phyloP scores from a whole-genome alignment of 495 filamentous ascomycete genomes.

The Entonaema liquescens region DNA sequence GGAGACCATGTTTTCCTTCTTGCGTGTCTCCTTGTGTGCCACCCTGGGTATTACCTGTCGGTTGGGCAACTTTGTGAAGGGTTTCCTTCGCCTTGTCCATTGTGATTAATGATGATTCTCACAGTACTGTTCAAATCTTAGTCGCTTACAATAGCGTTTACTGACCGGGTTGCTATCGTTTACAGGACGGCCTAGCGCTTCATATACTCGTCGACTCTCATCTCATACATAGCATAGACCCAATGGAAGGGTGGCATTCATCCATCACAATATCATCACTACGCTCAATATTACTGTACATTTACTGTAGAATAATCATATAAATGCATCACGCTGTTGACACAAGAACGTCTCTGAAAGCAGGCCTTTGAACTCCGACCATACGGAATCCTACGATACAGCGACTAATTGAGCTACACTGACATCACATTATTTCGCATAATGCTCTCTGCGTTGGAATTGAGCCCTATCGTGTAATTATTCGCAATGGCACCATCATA shows the following conservation, averaged over 20 bases:
- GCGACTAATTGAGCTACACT: background rate
- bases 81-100: slow-evolving; percentile 10
- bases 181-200: background rate
- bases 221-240: background rate
- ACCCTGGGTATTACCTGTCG: background rate
- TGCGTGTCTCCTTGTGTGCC: background rate
- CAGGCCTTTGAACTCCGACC: background rate
- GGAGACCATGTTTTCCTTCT: slow-evolving; percentile 3
- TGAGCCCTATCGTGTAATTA: background rate
- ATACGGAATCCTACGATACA: background rate
- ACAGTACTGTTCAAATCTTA: background rate
- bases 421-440: background rate
- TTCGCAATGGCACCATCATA: background rate
- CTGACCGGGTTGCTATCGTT: background rate
- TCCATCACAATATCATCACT: background rate
- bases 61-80: slow-evolving; percentile 12
- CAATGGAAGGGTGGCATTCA: background rate
- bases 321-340: slow-evolving; percentile 7
- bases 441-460: no score
- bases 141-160: background rate
- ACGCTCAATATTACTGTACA: background rate
- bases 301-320: slow-evolving; percentile 14
- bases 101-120: background rate
- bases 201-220: background rate
- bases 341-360: background rate